Evolutionary conservation across 495 filamentous ascomycete species (phyloP), one percentile per base, ranked within the genome.

Genomic region (Pyrenula aspistea): DNA sequence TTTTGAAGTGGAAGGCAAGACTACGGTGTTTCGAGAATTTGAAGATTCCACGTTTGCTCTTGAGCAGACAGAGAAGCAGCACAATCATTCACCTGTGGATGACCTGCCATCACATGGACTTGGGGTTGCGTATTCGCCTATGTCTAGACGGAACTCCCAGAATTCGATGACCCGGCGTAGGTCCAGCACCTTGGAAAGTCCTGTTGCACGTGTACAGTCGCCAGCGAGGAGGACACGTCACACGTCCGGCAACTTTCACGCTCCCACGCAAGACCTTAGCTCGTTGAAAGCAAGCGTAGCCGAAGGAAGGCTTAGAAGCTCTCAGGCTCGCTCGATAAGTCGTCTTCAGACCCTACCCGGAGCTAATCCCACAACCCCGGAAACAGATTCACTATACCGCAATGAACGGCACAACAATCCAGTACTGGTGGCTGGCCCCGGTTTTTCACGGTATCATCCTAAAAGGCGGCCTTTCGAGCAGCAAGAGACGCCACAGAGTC

Each of bases 1-100:
- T 51, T 91, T 94, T 61, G 82, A 86, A 53, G 67, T 90, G 19
- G 83, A 83, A 22, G 82, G 80, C 31, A 74, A 77, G 56, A 70
- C 83, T 8, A 83, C 86, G 60, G 71, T 78, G 21, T 86, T 87
- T 57, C 76, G 82, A 24, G 86, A 91, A 57, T 83, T 84, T 20
- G 77, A 85, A 58, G 77, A 88, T 63, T 70, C 81, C 4, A 64
- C 69, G 25, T 65, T 71, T 49, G 75, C 77, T 57, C 55, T 84
- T 11, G 65, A 73, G 55, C 74, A 88, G 71, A 52, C 22, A 20
- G 50, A 52, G 20, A 20, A 52, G 20, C 19, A 52, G 19, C n/a
- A 52, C 8, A 42, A 15, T 15, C 31, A 42, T 15, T 15, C 31
- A 42, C 8, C 31, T 42, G 15, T 15, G 8, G 31, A 42, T 15